Percentiles rank a stretch among this genome's conserved stretches.
phyloP scores from a whole-genome alignment of 352 stramenopile species.

The Pythium catenulatum region DNA sequence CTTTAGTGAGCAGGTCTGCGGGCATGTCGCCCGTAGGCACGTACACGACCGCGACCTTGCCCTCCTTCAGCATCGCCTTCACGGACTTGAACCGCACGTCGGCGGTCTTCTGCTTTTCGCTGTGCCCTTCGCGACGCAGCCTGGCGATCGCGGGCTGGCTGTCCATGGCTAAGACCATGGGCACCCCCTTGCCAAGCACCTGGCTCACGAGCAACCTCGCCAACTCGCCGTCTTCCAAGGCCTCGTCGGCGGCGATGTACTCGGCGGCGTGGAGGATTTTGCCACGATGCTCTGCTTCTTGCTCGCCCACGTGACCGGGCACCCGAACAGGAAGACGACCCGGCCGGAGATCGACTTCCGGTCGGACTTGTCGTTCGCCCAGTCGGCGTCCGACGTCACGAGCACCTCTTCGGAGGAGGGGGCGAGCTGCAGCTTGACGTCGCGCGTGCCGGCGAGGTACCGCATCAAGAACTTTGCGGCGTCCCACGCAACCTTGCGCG shows the following conservation, averaged over 20 bases:
- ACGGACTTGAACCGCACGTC: neutral
- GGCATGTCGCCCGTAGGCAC: neutral
- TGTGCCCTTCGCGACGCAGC: neutral
- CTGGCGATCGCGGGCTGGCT: constrained; percentile 37
- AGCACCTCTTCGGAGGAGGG: neutral
- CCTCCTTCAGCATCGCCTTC: neutral
- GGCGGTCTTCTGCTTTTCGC: constrained; percentile 38
- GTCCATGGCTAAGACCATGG: constrained; percentile 25
- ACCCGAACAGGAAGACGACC: constrained; percentile 17
- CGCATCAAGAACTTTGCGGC: constrained; percentile 17
- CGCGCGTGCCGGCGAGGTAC: neutral
- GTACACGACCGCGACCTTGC: neutral
- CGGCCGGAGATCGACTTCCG: constrained; percentile 27
- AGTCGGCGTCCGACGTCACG: constrained; percentile 30
- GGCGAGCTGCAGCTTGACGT: too few species aligned
- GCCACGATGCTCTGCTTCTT: constrained; percentile 36
- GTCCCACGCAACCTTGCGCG: constrained; percentile 25
- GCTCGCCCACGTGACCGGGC: neutral
- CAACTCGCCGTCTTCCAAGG: neutral
- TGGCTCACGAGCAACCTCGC: neutral
- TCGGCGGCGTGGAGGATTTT: constrained; percentile 28
- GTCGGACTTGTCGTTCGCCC: constrained; percentile 12
- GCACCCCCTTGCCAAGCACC: neutral
- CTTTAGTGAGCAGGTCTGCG: constrained; percentile 62
- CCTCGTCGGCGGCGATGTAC: constrained; percentile 31